phyloP scores from a whole-genome alignment of 2,329 filamentous ascomycete species.

The Venturiaceae sp. region DNA sequence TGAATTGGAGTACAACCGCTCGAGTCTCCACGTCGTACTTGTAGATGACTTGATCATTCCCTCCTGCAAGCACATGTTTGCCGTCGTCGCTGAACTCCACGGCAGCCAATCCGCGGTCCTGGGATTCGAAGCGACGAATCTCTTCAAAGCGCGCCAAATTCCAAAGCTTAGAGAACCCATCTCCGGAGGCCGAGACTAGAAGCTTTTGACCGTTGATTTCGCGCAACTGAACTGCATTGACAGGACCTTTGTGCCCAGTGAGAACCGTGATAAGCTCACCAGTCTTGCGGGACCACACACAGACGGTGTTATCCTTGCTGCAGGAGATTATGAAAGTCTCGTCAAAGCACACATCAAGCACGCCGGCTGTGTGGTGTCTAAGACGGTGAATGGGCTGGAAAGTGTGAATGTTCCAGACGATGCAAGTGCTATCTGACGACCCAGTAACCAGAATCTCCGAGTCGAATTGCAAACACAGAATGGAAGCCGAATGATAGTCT shows the following conservation, averaged over 20 bases:
- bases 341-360: conserved; percentile 90
- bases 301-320: conserved; percentile 90
- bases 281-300: conserved; percentile 83
- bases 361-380: conserved; percentile 70
- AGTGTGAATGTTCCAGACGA: conserved; percentile 70
- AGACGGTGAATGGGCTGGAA: conserved; percentile 76
- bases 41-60: conserved; percentile 91
- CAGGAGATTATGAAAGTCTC: conserved; percentile 90
- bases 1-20: conserved; percentile 68
- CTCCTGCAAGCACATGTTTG: conserved; percentile 85
- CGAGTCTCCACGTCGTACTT: conserved; percentile 93
- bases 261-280: conserved; percentile 69
- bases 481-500: conserved; percentile 78
- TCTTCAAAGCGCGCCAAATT: conserved; percentile 82
- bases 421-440: conserved; percentile 84
- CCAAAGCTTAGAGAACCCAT: conserved; percentile 91
- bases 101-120: conserved; percentile 89
- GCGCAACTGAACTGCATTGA: conserved; percentile 92
- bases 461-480: conserved; percentile 92
- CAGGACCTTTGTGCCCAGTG: conserved; percentile 77
- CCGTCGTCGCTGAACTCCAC: conserved; percentile 94
- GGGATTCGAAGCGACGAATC: conserved; percentile 81
- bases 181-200: conserved; percentile 86
- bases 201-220: conserved; percentile 53
- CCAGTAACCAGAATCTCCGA: conserved; percentile 88